Percentiles rank a stretch among this genome's conserved stretches.
These are phyloP conservation scores for Chytriomyces confervae DNA, from an alignment of 192 early-diverging fungal species.

Conservation along the genomic window DNA sequence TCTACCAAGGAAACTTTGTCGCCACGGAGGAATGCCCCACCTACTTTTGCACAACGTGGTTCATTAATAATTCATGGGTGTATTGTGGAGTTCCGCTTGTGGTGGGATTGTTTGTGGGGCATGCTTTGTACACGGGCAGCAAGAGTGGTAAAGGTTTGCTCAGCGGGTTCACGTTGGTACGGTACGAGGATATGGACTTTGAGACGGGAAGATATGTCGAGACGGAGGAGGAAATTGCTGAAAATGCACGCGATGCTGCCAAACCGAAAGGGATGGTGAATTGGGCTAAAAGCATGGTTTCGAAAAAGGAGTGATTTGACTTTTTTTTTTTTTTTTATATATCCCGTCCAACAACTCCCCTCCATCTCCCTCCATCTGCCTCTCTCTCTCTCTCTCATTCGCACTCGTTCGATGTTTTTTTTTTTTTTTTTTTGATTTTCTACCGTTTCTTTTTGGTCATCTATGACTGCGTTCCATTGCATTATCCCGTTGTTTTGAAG, in stretches of 20 bases:
- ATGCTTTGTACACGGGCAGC: neutral
- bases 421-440: too few relatives aligned
- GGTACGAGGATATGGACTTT: slow-evolving; percentile 27
- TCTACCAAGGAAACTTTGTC: slow-evolving; percentile 4
- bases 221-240: slow-evolving; percentile 12
- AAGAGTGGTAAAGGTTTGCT: slow-evolving; percentile 1
- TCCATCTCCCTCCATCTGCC: neutral
- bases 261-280: neutral
- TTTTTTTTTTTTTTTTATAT: neutral
- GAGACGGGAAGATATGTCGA: slow-evolving; percentile 14
- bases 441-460: too few relatives aligned
- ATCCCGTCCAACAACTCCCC: neutral
- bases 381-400: too few relatives aligned
- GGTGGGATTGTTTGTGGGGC: slow-evolving; percentile 10
- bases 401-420: too few relatives aligned
- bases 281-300: slow-evolving; percentile 23
- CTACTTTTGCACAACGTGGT: slow-evolving; percentile 5
- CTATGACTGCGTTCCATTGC: too few relatives aligned
- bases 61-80: slow-evolving; percentile 1
- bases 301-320: neutral
- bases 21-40: neutral
- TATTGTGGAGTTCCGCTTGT: slow-evolving; percentile 26
- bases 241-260: neutral
- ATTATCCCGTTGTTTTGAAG: too few relatives aligned
- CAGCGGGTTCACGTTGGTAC: slow-evolving; percentile 7